Conservation (phyloP, 2,329 filamentous ascomycete genomes). For the Pseudopithomyces chartarum region DNA sequence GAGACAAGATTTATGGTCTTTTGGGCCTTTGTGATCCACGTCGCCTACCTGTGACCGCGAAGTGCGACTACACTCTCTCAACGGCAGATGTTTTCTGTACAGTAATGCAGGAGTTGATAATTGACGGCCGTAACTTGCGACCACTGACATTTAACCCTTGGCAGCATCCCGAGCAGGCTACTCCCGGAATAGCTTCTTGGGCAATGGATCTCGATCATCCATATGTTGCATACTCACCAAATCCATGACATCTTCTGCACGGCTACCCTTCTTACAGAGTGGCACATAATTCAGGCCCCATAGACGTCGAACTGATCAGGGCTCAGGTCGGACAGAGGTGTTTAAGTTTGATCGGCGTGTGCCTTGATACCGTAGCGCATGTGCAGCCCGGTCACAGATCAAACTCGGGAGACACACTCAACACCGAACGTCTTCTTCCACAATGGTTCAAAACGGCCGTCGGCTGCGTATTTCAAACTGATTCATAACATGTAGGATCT, state of each 20-base stretch:
- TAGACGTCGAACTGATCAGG: background rate
- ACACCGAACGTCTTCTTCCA: background rate
- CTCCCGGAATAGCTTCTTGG: background rate
- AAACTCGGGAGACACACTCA: background rate
- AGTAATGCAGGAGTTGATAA: background rate
- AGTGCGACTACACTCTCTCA: background rate
- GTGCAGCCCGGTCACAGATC: background rate
- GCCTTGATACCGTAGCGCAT: background rate
- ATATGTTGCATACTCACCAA: background rate
- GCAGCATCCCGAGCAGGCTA: background rate
- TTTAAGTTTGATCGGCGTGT: background rate
- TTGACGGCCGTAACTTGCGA: background rate
- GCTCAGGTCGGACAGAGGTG: background rate
- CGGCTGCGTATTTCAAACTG: background rate
- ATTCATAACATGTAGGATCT: background rate
- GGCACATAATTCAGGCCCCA: background rate
- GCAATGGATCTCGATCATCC: background rate
- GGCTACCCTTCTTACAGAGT: background rate
- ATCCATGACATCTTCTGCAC: background rate
- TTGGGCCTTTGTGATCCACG: background rate
- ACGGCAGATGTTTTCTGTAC: background rate
- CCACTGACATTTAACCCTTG: background rate
- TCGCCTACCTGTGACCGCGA: background rate
- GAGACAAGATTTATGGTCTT: background rate
- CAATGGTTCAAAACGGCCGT: background rate